Percentiles rank a stretch among this genome's conserved stretches.
Evolutionary conservation across 495 filamentous ascomycete species (phyloP).

Genomic region (Hyaloscypha finlandica): DNA sequence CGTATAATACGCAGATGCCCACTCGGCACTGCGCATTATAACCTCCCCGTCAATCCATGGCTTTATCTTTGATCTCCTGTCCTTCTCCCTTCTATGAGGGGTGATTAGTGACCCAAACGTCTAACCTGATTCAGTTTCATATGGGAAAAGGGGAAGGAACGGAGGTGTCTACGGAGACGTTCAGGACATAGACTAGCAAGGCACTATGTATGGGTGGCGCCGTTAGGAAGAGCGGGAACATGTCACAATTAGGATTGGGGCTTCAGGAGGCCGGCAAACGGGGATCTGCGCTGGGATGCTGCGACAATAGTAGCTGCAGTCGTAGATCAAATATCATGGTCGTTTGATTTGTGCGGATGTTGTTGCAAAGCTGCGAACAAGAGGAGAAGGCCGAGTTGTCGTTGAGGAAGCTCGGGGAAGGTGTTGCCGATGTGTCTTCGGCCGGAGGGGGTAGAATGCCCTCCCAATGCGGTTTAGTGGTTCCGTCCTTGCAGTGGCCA

Average conservation of each 20-base stretch:
- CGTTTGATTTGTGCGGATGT: background rate
- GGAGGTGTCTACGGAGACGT: background rate
- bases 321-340: background rate
- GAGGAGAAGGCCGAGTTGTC: background rate
- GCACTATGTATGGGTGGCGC: background rate
- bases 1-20: background rate
- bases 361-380: background rate
- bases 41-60: background rate
- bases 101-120: background rate
- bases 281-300: background rate
- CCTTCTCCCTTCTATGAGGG: background rate
- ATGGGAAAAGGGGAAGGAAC: background rate
- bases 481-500: no score
- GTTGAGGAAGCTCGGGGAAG: no score
- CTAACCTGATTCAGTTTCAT: background rate
- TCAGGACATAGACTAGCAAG: background rate
- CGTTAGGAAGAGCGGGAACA: background rate
- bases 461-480: no score
- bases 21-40: background rate
- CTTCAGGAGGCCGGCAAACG: background rate
- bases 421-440: no score
- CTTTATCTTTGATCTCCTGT: background rate
- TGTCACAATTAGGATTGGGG: background rate
- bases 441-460: no score
- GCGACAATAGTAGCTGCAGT: background rate